Evolutionary conservation across 148 eudicot genomes (phyloP).

Genomic region (Arbutus unedo): DNA sequence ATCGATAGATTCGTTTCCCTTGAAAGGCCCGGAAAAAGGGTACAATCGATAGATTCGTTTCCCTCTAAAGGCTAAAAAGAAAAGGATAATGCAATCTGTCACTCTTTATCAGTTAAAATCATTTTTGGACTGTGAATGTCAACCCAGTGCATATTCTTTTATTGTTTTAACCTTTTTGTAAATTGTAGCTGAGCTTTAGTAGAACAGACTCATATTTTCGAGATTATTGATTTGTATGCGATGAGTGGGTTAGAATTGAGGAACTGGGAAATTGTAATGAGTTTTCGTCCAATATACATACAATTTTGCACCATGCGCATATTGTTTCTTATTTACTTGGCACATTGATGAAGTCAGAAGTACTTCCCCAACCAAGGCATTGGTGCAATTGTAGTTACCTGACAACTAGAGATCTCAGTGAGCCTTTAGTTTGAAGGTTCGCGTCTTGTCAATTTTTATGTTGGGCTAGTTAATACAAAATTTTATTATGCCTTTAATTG

Average conservation of each 20-base stretch:
- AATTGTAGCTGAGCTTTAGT: neutral
- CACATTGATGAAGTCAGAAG: neutral
- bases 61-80: conserved; percentile 3
- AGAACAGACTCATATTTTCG: neutral
- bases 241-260: neutral
- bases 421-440: too few relatives aligned
- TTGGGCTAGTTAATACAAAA: too few relatives aligned
- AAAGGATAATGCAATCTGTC: neutral
- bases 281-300: neutral
- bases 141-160: conserved; percentile 12
- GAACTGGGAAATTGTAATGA: neutral
- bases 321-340: neutral
- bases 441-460: too few relatives aligned
- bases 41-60: conserved; percentile 4
- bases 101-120: neutral
- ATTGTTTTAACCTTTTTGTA: neutral
- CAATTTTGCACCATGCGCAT: conserved; percentile 2
- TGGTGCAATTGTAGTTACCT: too few relatives aligned
- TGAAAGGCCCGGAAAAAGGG: neutral
- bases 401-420: too few relatives aligned
- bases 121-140: neutral
- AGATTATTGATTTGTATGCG: conserved; percentile 12
- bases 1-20: conserved; percentile 13
- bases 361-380: too few relatives aligned
- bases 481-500: too few relatives aligned